Base-by-base conservation (phyloP, 2,329 filamentous ascomycete species). In the Drechslerella dactyloides region DNA sequence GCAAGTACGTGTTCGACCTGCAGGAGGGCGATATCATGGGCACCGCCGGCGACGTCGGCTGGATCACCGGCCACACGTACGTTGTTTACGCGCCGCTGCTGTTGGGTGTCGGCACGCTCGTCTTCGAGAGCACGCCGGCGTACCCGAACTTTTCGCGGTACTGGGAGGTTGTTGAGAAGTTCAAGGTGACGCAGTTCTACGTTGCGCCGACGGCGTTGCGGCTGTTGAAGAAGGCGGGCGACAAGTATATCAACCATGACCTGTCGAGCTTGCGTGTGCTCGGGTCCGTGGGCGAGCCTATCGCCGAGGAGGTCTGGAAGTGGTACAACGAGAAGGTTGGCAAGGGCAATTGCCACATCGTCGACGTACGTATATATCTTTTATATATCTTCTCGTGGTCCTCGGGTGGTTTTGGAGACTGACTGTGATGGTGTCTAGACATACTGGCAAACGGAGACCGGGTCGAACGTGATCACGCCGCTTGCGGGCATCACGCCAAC, bases 371-470 rank as follows among this genome's bases (percentile, higher is more conserved):
- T 86, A 63, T 48, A 44, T 27, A n/a, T 40, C 6, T 59, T 24
- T 42, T 37, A 19, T 19, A 19, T 51, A 44, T n/a, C 13, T 27
- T 54, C 30, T 77, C 75, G 61, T 73, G 73, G 0, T 52, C 61
- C 68, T 40, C 42, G 27, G 11, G 27, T 50, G 5, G 17, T 27
- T 51, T 23, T 11, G 17, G 44, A 21, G 4, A 17, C 77, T 78
- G 21, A 75, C 54, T 33, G 17, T 1, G 61, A 17, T 23, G 11
- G 19, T 8, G n/a, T 69, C 58, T 79, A 96, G 91, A 99, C 94
- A 60, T 99, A 99, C 85, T 99, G 94, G 94, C 94, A 99, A 86
- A 99, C 94, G 59, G 94, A 99, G 84, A 99, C 94, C 1, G 94
- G 94, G 64, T 97, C 91, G 74, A 88, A 99, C 81, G 92, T 96